Conservation (phyloP, 371 early-diverging fungal species). For the Catenaria anguillulae region DNA sequence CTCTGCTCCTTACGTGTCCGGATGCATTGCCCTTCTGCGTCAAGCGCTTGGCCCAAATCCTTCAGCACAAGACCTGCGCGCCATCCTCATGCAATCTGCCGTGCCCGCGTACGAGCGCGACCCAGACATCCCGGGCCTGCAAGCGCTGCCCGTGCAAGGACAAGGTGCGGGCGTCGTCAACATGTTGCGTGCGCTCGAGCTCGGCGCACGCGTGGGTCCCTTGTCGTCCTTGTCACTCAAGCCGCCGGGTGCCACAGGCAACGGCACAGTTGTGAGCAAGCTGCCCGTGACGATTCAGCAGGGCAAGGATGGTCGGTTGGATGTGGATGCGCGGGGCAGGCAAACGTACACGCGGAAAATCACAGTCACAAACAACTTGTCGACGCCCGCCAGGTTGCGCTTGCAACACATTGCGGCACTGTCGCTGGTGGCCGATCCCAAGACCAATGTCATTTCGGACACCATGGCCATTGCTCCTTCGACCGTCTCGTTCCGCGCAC, state of each 20-base stretch:
- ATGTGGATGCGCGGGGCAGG: neutral
- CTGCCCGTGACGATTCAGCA: neutral
- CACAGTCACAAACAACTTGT: neutral
- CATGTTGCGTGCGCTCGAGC: neutral
- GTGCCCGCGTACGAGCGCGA: neutral
- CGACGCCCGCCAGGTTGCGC: neutral
- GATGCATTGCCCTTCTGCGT: constrained; percentile 3
- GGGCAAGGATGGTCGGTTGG: neutral
- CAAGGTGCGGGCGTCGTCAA: neutral
- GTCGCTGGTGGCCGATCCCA: neutral
- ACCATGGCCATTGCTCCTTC: neutral
- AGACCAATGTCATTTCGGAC: no score
- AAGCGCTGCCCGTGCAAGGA: neutral
- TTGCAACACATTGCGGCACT: neutral
- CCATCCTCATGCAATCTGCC: neutral
- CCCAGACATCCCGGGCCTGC: neutral
- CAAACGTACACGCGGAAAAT: neutral
- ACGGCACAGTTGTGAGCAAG: neutral
- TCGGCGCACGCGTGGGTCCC: neutral
- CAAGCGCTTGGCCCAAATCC: neutral
- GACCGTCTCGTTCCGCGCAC: neutral
- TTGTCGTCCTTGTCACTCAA: neutral
- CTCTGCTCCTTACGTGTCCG: constrained; percentile 5
- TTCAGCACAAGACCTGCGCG: neutral
- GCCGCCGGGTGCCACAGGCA: neutral